Base-by-base conservation (phyloP, 176 grass and related monocot species). In the Neostapfia colusana region DNA sequence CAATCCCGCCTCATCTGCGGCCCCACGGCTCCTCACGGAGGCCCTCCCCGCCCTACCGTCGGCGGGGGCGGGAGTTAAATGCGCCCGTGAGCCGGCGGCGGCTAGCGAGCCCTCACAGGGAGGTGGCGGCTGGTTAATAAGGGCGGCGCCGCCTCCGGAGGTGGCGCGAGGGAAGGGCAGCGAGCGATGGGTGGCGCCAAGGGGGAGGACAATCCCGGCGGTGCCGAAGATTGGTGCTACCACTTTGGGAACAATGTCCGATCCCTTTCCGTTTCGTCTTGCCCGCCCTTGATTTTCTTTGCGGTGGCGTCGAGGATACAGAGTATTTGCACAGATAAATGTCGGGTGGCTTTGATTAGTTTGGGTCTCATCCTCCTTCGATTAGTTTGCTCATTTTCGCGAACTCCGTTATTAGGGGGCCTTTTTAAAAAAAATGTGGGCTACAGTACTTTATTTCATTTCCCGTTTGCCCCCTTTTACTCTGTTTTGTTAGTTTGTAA, bases 171-270 rank as follows among this genome's bases (percentile, higher is more conserved):
- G 37, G 21, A 45, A 44, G 18, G 24, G 2, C 12, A 39, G 17
- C 16, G 48, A 26, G 81, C 56, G 45, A 88, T 88, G 86, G 77
- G 86, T 67, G 83, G 81, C 10, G 65, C 72, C 75, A 85, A 81
- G 34, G 84, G 65, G 67, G 78, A 80, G 11, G 63, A 80, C 8
- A 84, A 61, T 72, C 16, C 70, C 39, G 63, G 24, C 62, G 85
- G 3, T 11, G 69, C 72, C 31, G 86, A 93, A 12, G 76, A 72
- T 26, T 88, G 85, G 74, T 84, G 89, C 82, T 88, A 76, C 76
- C 86, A 84, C 10, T 82, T 69, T 9, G 55, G 41, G 10, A 89
- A 68, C 21, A 89, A 85, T 82, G 78, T 89, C 26, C 0, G 73
- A 46, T 73, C 76, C 20, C 42, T 21, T 25, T 3, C 2, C 18